Conservation (phyloP, 805 yeast genomes). For the Starmerella stigmatis region DNA sequence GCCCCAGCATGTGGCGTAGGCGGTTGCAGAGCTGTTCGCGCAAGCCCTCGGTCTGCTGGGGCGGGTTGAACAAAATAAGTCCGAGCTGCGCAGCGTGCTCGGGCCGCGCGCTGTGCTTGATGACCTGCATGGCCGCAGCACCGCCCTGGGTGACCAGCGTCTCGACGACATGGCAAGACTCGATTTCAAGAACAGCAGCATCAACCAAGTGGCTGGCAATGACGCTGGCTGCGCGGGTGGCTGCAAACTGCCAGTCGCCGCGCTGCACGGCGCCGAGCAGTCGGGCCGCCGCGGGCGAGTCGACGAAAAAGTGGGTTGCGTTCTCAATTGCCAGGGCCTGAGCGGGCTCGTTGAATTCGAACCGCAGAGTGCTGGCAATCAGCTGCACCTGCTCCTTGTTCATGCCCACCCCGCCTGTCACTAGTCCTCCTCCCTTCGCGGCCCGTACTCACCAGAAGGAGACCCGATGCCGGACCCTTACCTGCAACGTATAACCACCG, state of each 20-base stretch:
- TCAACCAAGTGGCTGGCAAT: neutral
- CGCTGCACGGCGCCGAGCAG: neutral
- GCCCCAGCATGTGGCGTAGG: neutral
- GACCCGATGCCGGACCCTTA: too few species aligned
- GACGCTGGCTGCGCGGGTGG: neutral
- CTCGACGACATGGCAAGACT: neutral
- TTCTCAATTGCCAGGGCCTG: neutral
- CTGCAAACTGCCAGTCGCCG: slow-evolving; percentile 1
- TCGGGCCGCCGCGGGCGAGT: neutral
- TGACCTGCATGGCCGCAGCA: neutral
- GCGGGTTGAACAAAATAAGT: neutral
- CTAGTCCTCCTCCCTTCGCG: too few species aligned
- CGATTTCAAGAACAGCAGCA: slow-evolving; percentile 1
- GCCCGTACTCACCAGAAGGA: too few species aligned
- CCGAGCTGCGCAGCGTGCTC: slow-evolving; percentile 3
- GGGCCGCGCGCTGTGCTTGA: neutral
- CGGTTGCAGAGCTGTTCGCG: neutral
- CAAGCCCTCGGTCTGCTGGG: neutral
- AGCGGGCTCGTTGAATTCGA: neutral
- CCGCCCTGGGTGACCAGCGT: neutral
- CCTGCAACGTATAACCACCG: too few species aligned
- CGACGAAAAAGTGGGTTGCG: neutral
- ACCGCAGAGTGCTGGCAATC: slow-evolving; percentile 1
- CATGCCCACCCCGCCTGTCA: neutral
- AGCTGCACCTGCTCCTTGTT: slow-evolving; percentile 5